phyloP scores from a whole-genome alignment of 495 filamentous ascomycete species.

The Lasiosphaeria hispida region DNA sequence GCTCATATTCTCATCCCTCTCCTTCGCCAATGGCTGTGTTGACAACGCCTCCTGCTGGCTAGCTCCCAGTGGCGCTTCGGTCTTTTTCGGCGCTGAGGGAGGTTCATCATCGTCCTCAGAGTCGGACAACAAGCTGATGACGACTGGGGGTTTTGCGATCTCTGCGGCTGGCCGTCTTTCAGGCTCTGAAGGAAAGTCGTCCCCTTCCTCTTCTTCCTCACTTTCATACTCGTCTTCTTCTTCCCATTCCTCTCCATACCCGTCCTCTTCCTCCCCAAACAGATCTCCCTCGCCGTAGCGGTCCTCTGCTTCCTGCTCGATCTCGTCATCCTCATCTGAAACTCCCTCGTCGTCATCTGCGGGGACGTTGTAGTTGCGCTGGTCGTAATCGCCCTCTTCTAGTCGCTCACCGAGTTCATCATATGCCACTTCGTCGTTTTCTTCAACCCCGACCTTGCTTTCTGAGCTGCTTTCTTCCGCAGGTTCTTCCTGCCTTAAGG shows the following conservation, averaged over 20 bases:
- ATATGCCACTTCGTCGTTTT: constrained; percentile 17
- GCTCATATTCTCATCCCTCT: not conserved
- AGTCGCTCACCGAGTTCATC: constrained; percentile 29
- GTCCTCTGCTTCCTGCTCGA: constrained; percentile 35
- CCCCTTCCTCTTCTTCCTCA: constrained; percentile 24
- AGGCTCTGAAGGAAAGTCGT: not conserved
- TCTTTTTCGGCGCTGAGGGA: constrained; percentile 10
- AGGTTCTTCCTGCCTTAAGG: constrained; percentile 4
- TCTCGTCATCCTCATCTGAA: constrained; percentile 39
- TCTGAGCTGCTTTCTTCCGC: constrained; percentile 16
- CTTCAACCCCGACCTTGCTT: constrained; percentile 17
- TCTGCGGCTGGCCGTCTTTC: constrained; percentile 5
- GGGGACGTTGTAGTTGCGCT: constrained; percentile 23
- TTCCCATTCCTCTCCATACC: constrained; percentile 22
- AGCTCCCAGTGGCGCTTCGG: not conserved
- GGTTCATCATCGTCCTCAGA: constrained; percentile 35
- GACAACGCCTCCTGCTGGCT: not conserved
- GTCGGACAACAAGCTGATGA: constrained; percentile 39
- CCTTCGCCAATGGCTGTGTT: not conserved
- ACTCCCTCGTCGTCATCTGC: constrained; percentile 34
- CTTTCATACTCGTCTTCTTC: constrained; percentile 25
- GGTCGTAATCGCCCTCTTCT: constrained; percentile 35
- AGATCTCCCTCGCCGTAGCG: constrained; percentile 39
- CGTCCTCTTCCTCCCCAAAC: constrained; percentile 29
- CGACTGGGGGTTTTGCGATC: constrained; percentile 22